These are phyloP conservation scores for Clathrospora elynae DNA, from an alignment of 2,329 filamentous ascomycete species.

Conservation along the genomic window DNA sequence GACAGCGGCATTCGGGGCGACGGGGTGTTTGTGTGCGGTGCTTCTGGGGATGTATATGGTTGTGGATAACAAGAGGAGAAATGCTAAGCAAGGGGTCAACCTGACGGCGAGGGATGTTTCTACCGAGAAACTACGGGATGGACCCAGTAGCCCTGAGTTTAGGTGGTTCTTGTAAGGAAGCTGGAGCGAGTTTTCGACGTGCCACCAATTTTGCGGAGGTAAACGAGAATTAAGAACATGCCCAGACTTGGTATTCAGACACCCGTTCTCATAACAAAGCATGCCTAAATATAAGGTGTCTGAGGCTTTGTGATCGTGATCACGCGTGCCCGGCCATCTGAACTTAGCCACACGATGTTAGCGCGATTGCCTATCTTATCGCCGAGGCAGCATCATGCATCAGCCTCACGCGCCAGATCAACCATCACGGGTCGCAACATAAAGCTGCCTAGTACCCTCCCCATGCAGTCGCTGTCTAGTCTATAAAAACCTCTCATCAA, in stretches of 20 bases:
- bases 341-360: conserved; percentile 6
- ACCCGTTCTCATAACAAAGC: no score
- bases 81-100: conserved; percentile 61
- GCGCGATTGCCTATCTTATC: conserved; percentile 29
- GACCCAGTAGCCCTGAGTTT: conserved; percentile 51
- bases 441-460: conserved; percentile 27
- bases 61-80: conserved; percentile 66
- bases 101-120: conserved; percentile 58
- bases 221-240: no score
- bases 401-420: conserved; percentile 39
- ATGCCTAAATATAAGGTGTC: not conserved
- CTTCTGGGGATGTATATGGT: conserved; percentile 68
- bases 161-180: conserved; percentile 49
- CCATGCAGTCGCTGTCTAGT: conserved; percentile 8
- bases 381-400: conserved; percentile 25
- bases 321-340: no score
- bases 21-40: conserved; percentile 61
- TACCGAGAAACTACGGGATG: conserved; percentile 53
- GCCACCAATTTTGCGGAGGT: no score
- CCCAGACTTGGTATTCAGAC: no score
- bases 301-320: not conserved
- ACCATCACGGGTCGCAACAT: conserved; percentile 34
- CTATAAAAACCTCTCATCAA: conserved; percentile 8
- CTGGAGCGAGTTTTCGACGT: no score
- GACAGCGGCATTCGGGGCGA: conserved; percentile 67